Evolutionary conservation across 257 asterid species (phyloP), one percentile per base, ranked within the genome.

Genomic region (Fraxinus cuspidata): DNA sequence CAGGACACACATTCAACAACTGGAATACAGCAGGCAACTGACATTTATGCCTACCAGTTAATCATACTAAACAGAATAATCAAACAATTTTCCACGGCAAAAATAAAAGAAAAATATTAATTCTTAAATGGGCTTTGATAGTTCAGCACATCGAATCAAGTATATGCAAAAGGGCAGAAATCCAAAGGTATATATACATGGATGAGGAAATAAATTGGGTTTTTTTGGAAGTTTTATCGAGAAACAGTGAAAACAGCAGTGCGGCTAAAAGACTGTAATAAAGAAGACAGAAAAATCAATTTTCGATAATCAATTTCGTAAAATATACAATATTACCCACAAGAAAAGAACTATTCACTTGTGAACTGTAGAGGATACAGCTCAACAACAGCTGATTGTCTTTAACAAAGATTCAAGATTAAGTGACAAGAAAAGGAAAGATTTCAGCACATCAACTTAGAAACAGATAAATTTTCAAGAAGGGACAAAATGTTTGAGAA

Each of bases 1-100:
- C 97, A 92, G 78, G 96, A 93, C n/a, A 93, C 98, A 53, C 99
- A 96, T 88, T 96, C 99, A 49, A 92, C 87, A 74, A 93, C 78
- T 73, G 99, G 99, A 18, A 96, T 4, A 76, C 99, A 92, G 89
- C 96, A 93, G 83, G 96, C 92, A 79, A 87, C 89, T 53, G 99
- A 93, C 99, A 96, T 96, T 63, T 88, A 81, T 84, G 81, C 90
- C 94, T 88, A 83, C 74, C 74, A 84, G 49, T 73, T 77, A 78
- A 74, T 29, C 79, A 73, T 67, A 66, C 71, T 72, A 76, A 66
- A 74, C 58, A 40, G 75, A 79, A 75, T 73, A 83, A 78, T 18
- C 78, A 38, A 79, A 72, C 37, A 35, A 4, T 19, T 34, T 44
- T 13, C 32, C 11, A 29, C 72, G 67, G 7, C n/a, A 44, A 73